Base-by-base conservation (phyloP, 1,284 basidiomycete genomes). In the Ustilago crameri region DNA sequence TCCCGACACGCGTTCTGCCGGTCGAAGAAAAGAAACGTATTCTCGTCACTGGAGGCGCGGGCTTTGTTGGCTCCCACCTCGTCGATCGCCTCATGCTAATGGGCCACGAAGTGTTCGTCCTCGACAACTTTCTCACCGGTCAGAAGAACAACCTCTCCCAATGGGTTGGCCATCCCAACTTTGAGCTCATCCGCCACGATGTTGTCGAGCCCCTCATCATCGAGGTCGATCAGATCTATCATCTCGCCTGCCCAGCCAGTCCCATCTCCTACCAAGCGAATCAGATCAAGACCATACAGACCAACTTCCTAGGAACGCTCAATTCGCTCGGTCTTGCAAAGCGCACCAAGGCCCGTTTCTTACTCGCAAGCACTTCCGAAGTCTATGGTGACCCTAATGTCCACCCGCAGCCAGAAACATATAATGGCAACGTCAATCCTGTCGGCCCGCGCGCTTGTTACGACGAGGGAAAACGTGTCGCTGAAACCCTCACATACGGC, bases 311-410 rank as follows among this genome's bases (percentile, higher is more conserved):
- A 88, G 95, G 95, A 47, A 78, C 76, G 18, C 49, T 73, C 52
- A 98, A 98, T 86, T 95, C 97, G 93, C 90, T 98, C 48, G 95
- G 93, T 62, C 88, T 98, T n/a, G 95, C 95, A 14, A 98, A 97
- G 85, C 91, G 94, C 64, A 93, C 91, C 53, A 97, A 97, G 85
- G 95, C 95, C 10, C 89, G 95, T 52, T 98, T 98, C 88, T 86
- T 98, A 72, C 94, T 98, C 75, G 90, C 91, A 64, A 94, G 92
- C 68, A 98, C 95, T 24, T 93, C 92, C 90, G 95, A 98, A 87
- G 92, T 98, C 8, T 98, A 98, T 82, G 95, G 95, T 14, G 93
- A 96, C 85, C 94, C 93, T 17, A 92, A 95, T 84, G 93, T 96
- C 48, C 95, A 97, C 84, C 95, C 95, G 38, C 95, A 98, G 84